phyloP scores from a whole-genome alignment of 2,329 filamentous ascomycete genomes.

The Geosmithia putterillii region DNA sequence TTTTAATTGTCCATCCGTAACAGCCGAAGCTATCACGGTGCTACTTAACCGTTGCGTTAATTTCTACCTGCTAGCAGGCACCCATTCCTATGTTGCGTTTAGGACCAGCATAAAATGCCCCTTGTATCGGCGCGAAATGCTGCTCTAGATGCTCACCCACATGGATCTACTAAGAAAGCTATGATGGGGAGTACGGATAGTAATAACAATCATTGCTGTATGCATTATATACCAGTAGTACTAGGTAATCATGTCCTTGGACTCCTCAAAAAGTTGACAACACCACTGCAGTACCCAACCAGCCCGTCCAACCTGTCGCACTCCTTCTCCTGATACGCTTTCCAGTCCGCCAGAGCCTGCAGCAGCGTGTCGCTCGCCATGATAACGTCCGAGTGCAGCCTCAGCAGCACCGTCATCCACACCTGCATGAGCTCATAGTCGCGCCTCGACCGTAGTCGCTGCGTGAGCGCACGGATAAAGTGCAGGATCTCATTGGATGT shows the following conservation, averaged over 20 bases:
- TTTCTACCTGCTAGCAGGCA: too few species aligned
- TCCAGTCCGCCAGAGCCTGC: conserved; percentile 55
- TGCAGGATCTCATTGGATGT: conserved; percentile 56
- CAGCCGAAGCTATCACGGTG: too few species aligned
- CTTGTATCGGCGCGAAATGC: too few species aligned
- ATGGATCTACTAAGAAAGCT: not conserved
- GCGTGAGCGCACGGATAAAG: conserved; percentile 74
- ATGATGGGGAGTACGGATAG: too few species aligned
- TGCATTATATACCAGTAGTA: not conserved
- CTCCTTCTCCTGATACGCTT: conserved; percentile 59
- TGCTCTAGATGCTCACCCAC: too few species aligned
- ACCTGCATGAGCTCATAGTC: conserved; percentile 94
- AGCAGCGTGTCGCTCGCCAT: conserved; percentile 41
- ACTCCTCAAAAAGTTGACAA: conserved; percentile 67
- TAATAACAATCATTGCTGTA: not conserved
- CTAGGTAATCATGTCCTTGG: conserved; percentile 32
- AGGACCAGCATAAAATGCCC: too few species aligned
- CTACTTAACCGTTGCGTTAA: too few species aligned
- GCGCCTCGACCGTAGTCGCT: conserved; percentile 50
- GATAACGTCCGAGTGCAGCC: conserved; percentile 55
- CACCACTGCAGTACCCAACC: conserved; percentile 79
- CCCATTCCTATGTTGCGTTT: too few species aligned
- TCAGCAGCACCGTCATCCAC: conserved; percentile 93
- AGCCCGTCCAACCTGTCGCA: conserved; percentile 58
- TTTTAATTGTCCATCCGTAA: too few species aligned